Conservation (phyloP, 371 early-diverging fungal genomes). For the Mortierella sp. region DNA sequence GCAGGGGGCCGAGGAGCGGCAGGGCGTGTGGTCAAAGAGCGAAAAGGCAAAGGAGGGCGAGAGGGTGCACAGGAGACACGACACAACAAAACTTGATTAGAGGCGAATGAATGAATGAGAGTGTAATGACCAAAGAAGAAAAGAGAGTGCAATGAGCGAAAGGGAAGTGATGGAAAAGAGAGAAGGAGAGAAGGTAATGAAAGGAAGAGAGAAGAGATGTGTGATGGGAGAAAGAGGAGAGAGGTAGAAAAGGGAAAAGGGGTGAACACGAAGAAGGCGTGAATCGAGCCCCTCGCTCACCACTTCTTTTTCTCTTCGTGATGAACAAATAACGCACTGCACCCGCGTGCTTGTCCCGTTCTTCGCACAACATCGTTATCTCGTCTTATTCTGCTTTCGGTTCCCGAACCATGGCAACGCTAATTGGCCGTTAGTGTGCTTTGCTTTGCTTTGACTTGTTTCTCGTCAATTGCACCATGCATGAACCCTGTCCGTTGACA, state of each 20-base stretch:
- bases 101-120: not conserved
- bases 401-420: not conserved
- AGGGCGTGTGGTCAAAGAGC: not conserved
- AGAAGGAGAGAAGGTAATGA: not conserved
- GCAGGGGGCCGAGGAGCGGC: not conserved
- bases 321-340: not conserved
- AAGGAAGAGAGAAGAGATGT: not conserved
- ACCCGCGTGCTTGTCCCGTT: slow-evolving; percentile 11
- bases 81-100: not conserved
- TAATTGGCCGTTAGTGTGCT: too few relatives aligned
- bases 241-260: not conserved
- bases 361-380: not conserved
- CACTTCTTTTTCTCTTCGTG: not conserved
- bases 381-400: not conserved
- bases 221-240: not conserved
- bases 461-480: not conserved
- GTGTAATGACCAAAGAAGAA: not conserved
- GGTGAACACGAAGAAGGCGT: not conserved
- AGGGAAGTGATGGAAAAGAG: slow-evolving; percentile 1
- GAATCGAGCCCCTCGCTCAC: not conserved
- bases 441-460: too few relatives aligned
- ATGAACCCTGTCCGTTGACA: not conserved
- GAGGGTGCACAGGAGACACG: not conserved
- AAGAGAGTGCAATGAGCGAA: not conserved
- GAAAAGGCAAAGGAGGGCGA: not conserved